Base-by-base conservation (phyloP, 108 stramenopile genomes). In the Cyclostephanos invisitatus region DNA sequence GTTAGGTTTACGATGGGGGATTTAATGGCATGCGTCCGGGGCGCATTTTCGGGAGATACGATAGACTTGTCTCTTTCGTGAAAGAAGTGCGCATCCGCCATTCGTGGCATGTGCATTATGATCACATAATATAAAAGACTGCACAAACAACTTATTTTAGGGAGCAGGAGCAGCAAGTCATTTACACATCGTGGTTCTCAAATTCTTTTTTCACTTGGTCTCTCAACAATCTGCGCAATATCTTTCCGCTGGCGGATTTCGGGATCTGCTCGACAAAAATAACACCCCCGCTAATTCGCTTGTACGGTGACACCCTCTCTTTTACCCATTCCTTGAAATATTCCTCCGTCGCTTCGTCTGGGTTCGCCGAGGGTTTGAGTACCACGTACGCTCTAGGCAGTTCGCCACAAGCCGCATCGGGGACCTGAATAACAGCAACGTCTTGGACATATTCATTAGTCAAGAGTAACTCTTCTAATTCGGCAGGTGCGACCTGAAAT, bases 401-500 rank as follows among this genome's bases (percentile, higher is more conserved):
- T 78, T 97, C 96, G 25, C 94, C 97, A 6, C 72, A 78, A 14
- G 69, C 82, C 58, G 86, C 89, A 72, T 95, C 89, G 0, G 88
- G 89, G 14, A 87, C 78, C 24, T 85, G 91, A 79, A 97, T 86
- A 10, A 97, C 95, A n/a, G 91, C 93, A 10, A 71, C 86, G 80
- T 97, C 97, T 18, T 84, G 72, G n/a, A 97, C 84, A 5, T 82
- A 56, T 29, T 88, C 88, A 82, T 94, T 76, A 17, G 84, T 85
- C 9, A 92, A 70, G 8, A 97, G 49, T n/a, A 96, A 66, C n/a
- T 87, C 93, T 73, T 97, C 97, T 59, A 97, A 83, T 67, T 97
- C 97, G 1, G 97, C 97, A 17, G 97, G 97, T 35, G 97, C 93
- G 18, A 98, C 96, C 68, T 86, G 96, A 69, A 86, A 91, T 27